These are phyloP conservation scores for Sugiyamaella qingdaonensis DNA, from an alignment of 805 yeast species.

Conservation along the genomic window DNA sequence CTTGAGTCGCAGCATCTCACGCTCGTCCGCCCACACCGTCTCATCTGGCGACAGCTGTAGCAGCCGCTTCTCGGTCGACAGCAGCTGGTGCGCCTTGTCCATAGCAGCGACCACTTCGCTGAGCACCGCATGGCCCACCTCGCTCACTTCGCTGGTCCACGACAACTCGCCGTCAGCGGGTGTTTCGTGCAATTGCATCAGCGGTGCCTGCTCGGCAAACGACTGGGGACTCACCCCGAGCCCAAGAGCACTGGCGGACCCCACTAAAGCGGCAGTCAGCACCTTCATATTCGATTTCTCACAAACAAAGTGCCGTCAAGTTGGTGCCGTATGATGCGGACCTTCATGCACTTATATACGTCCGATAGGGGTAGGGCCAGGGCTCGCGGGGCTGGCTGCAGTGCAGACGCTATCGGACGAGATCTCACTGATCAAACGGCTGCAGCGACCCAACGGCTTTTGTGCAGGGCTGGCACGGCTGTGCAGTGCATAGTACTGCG, in stretches of 20 bases:
- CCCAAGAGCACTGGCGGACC: background rate
- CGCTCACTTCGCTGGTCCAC: background rate
- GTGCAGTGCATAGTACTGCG: background rate
- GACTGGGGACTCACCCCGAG: background rate
- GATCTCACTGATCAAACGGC: no score
- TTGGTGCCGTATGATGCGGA: background rate
- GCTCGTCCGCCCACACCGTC: conserved; percentile 34
- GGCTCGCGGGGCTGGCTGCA: background rate
- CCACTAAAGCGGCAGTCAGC: background rate
- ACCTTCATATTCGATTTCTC: background rate
- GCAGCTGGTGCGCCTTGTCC: background rate
- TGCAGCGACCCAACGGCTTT: background rate
- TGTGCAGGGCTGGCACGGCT: background rate
- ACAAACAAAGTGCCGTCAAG: background rate
- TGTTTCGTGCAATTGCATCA: background rate
- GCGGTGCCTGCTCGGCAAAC: background rate
- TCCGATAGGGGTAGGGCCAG: background rate
- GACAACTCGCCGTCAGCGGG: background rate
- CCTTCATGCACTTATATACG: background rate
- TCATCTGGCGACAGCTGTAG: conserved; percentile 16
- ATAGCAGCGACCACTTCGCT: background rate
- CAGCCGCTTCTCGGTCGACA: conserved; percentile 10
- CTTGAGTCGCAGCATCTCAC: conserved; percentile 42
- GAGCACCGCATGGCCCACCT: background rate
- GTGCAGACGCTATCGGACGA: no score